Percentiles rank a stretch among this genome's conserved stretches.
Conservation (phyloP, 192 early-diverging fungal genomes). For the Rhizophagus sp. region DNA sequence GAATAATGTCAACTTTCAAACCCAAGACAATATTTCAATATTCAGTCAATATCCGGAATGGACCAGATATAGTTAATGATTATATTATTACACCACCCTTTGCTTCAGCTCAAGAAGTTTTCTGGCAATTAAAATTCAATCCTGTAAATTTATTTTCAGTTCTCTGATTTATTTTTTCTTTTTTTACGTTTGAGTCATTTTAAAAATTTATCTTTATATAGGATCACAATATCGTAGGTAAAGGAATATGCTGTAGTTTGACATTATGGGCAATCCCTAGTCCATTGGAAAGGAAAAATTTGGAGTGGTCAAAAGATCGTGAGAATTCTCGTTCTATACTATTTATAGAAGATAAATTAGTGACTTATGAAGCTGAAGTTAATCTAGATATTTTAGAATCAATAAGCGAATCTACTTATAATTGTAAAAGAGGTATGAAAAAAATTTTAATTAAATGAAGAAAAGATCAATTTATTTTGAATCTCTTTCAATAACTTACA, state of each 20-base stretch:
- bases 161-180: too few species aligned
- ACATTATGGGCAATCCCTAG: not conserved
- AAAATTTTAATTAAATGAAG: too few species aligned
- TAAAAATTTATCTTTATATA: too few species aligned
- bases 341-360: not conserved
- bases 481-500: too few species aligned
- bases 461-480: too few species aligned
- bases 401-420: too few species aligned
- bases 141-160: not conserved
- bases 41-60: too few species aligned
- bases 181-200: too few species aligned
- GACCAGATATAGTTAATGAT: too few species aligned
- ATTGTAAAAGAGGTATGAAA: too few species aligned
- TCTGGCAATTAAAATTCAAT: conserved; percentile 7
- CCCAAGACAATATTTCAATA: too few species aligned
- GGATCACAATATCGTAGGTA: not conserved
- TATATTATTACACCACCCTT: not conserved
- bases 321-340: not conserved
- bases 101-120: not conserved
- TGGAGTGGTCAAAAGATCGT: not conserved
- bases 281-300: not conserved
- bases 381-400: not conserved
- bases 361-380: not conserved
- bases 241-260: not conserved
- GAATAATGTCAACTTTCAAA: too few species aligned